Evolutionary conservation across 805 yeast species (phyloP).

Genomic region (Lipomyces sp.): DNA sequence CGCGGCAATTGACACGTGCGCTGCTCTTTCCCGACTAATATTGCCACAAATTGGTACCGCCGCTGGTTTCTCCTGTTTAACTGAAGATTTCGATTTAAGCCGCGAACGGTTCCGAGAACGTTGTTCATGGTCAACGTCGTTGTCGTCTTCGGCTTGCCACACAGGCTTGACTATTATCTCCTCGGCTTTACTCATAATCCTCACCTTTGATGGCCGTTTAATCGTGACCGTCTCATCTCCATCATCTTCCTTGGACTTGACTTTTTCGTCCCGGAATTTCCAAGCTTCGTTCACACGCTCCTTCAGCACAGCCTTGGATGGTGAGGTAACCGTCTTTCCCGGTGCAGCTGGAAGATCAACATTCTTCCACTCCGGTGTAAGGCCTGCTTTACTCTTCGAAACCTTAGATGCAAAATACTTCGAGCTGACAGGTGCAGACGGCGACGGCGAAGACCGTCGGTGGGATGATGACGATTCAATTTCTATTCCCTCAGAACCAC

Average conservation of each 20-base stretch:
- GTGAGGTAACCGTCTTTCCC: neutral
- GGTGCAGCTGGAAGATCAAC: neutral
- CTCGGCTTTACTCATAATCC: slow-evolving; percentile 17
- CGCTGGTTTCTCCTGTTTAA: neutral
- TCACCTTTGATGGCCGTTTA: slow-evolving; percentile 7
- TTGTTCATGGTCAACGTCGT: too few species aligned
- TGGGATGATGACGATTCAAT: neutral
- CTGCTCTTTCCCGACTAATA: neutral
- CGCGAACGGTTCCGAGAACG: neutral
- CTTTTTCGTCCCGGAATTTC: neutral
- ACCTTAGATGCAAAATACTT: neutral
- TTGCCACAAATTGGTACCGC: neutral
- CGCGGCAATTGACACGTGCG: too few species aligned
- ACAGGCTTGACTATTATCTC: slow-evolving; percentile 1
- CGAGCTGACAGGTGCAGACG: neutral
- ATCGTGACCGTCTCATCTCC: neutral
- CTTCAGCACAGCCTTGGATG: slow-evolving; percentile 11
- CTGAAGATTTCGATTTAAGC: neutral
- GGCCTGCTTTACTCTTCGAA: neutral
- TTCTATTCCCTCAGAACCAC: neutral
- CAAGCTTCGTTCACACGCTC: slow-evolving; percentile 23
- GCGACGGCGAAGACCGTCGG: neutral
- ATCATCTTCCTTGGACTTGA: neutral
- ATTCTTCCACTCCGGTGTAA: neutral
- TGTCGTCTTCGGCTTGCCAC: slow-evolving; percentile 5